A percentile compares a stretch with the other conserved stretches of the same genome.
Evolutionary conservation across 2,329 filamentous ascomycete species (phyloP).

Genomic region (Aspergillus pseudotamarii): DNA sequence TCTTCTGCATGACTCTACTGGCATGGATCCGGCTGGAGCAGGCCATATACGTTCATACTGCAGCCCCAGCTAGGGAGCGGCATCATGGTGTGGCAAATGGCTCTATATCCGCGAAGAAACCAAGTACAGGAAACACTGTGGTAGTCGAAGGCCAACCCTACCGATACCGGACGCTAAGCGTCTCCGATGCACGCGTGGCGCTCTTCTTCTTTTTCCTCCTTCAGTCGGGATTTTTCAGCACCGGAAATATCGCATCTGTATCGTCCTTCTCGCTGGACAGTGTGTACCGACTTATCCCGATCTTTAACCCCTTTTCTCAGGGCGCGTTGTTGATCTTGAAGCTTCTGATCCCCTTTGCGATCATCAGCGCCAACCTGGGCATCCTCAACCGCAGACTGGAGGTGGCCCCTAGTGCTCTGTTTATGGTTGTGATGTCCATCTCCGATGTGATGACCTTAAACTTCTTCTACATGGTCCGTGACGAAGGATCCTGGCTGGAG

Average conservation of each 20-base stretch:
- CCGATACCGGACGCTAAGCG: slow-evolving; percentile 67
- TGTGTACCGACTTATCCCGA: slow-evolving; percentile 80
- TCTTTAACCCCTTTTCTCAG: slow-evolving; percentile 94
- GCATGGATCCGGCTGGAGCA: slow-evolving; percentile 94
- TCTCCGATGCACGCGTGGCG: slow-evolving; percentile 84
- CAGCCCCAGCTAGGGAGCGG: slow-evolving; percentile 22
- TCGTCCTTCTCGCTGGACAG: slow-evolving; percentile 93
- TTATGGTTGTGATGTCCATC: slow-evolving; percentile 91
- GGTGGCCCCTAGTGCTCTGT: slow-evolving; percentile 83
- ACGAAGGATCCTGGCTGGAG: slow-evolving; percentile 96
- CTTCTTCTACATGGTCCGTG: slow-evolving; percentile 97
- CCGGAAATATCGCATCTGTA: slow-evolving; percentile 91
- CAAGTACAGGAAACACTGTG: slow-evolving; percentile 35
- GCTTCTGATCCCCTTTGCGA: slow-evolving; percentile 86
- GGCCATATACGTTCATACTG: slow-evolving; percentile 60
- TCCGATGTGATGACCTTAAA: slow-evolving; percentile 90
- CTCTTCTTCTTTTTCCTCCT: slow-evolving; percentile 95
- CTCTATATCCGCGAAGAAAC: slow-evolving; percentile 30
- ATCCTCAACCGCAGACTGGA: slow-evolving; percentile 83
- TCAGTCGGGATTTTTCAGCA: slow-evolving; percentile 95
- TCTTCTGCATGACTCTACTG: slow-evolving; percentile 79
- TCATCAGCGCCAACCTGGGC: slow-evolving; percentile 92
- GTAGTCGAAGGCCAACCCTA: slow-evolving; percentile 36
- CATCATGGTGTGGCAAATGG: slow-evolving; percentile 13
- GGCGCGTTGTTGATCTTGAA: slow-evolving; percentile 85